phyloP scores from a whole-genome alignment of 1,139 yeast species.

The Taiozyma sp. region DNA sequence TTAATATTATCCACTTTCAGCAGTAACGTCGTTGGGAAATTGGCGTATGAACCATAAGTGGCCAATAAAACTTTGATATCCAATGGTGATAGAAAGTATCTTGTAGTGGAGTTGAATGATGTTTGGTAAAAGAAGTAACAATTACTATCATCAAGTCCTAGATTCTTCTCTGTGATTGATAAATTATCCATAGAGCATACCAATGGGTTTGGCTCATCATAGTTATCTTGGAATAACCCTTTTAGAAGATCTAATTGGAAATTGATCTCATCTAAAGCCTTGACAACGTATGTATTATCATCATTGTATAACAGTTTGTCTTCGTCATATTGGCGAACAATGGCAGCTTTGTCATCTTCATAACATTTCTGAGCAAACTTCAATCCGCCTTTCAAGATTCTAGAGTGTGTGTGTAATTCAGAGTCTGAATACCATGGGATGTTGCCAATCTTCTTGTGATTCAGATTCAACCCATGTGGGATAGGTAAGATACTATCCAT shows the following conservation, averaged over 20 bases:
- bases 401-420: constrained; percentile 39
- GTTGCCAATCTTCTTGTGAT: constrained; percentile 29
- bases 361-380: constrained; percentile 48
- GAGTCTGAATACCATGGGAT: constrained; percentile 37
- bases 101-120: constrained; percentile 58
- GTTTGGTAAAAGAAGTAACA: constrained; percentile 68
- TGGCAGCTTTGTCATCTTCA: constrained; percentile 47
- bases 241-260: constrained; percentile 30
- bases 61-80: constrained; percentile 70
- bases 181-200: constrained; percentile 14
- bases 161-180: constrained; percentile 16
- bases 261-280: constrained; percentile 55
- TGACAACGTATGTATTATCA: constrained; percentile 47
- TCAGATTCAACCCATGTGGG: constrained; percentile 41
- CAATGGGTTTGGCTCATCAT: constrained; percentile 17
- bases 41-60: constrained; percentile 54
- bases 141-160: constrained; percentile 28
- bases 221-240: constrained; percentile 13
- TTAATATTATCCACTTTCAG: constrained; percentile 66
- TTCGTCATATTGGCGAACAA: constrained; percentile 42
- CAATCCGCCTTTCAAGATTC: constrained; percentile 62
- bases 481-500: constrained; percentile 54
- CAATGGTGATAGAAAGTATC: constrained; percentile 67
- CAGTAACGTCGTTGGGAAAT: constrained; percentile 60
- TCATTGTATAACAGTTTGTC: constrained; percentile 58